Evolutionary conservation across 257 asterid genomes (phyloP).

Genomic region (Jaltomata sinuosa): DNA sequence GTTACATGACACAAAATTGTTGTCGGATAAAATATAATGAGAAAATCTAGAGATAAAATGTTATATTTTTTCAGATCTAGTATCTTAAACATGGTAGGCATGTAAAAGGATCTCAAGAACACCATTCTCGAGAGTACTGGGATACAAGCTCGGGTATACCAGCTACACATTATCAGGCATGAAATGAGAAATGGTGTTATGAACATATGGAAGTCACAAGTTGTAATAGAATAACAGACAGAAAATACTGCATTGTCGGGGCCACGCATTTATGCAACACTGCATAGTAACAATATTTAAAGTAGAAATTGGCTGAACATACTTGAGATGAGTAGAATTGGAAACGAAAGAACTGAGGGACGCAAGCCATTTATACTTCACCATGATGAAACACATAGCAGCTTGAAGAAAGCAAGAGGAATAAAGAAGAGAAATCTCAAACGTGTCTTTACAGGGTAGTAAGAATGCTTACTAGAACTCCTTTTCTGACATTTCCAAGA

Average conservation of each 20-base stretch:
- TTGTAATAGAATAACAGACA: not conserved
- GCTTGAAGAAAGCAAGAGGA: not conserved
- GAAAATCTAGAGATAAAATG: not conserved
- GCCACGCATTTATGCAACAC: not conserved
- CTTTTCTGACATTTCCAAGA: conserved; percentile 97
- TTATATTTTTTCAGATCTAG: not conserved
- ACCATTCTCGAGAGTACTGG: not conserved
- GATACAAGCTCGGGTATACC: not conserved
- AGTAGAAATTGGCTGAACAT: not conserved
- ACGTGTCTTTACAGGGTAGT: not conserved
- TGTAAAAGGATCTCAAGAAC: not conserved
- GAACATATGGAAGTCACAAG: not conserved
- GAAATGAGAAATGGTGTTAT: not conserved
- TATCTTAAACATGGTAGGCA: not conserved
- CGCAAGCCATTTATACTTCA: not conserved
- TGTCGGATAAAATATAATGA: not conserved
- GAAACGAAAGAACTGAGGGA: not conserved
- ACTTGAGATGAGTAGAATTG: not conserved
- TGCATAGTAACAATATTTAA: not conserved
- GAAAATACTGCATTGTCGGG: not conserved
- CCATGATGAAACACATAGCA: not conserved
- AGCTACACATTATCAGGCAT: not conserved
- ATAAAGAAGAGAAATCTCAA: not conserved
- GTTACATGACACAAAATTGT: not conserved
- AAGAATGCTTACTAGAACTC: conserved; percentile 61